Base-by-base conservation (phyloP, 805 yeast genomes). In the Metschnikowia vanudenii region DNA sequence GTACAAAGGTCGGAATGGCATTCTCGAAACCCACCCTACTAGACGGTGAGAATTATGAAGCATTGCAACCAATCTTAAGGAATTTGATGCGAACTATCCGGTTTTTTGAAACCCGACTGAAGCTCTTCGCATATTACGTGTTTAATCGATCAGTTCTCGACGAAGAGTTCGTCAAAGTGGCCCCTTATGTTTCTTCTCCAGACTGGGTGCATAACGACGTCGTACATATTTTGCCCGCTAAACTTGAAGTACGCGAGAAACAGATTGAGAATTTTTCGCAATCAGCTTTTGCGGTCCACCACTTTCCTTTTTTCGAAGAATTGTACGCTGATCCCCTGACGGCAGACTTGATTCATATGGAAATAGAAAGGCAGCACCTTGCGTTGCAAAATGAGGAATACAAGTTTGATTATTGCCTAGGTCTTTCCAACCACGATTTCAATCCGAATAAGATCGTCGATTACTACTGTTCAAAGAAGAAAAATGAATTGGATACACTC, bases 21-120 rank as follows among this genome's bases (percentile, higher is more conserved):
- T 40, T 54, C 51, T 35, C 37, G 42, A 13, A 47, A 37, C 47
- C 58, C 4, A 64, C 58, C 41, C 47, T 54, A 36, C 34, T 51
- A 6, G 45, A 37, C 9, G 60, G 26, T 45, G 51, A 16, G 14
- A 36, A 57, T 41, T 64, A 51, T 39, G 37, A 51, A 4, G 55
- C 60, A 32, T 53, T 71, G 32, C 48, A 44, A 4, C 53, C 54
- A 4, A 35, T 68, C 12, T 54, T 63, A 7, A 55, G 57, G 16
- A 63, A 63, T 33, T 47, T 72, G 20, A 47, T 68, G 22, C 55
- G 73, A 32, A 57, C 65, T 11, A 57, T 69, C 9, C 60, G 60
- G 8, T 71, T 65, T 47, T 68, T 67, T 48, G 69, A 70, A 45
- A 48, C 52, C 41, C 58, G 76, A 13, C 53, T 61, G 46, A 41